Evolutionary conservation across 495 filamentous ascomycete species (phyloP), one percentile per base, ranked within the genome.

Genomic region (Tuber brumale): DNA sequence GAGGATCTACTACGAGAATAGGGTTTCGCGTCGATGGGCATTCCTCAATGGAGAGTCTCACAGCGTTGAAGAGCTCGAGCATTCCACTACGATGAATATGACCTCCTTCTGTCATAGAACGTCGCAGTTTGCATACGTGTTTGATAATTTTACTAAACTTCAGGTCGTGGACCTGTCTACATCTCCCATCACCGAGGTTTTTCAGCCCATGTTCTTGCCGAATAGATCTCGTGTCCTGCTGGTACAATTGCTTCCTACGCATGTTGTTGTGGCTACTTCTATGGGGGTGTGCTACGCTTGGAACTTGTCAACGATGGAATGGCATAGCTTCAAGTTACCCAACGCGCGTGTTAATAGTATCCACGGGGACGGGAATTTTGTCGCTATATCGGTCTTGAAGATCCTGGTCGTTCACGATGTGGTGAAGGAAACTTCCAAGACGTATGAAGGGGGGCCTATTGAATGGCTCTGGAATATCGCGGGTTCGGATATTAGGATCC

Each of bases 251-350:
- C 75, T 77, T 21, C 27, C 69, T 3, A 41, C 46, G n/a, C 44
- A 75, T 18, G 78, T 79, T 21, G 76, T 71, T 43, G 70, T 71
- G 12, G 19, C 45, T 10, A 66, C 73, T 8, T 51, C 39, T 5
- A 72, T 66, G 41, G 61, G 77, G 1, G 72, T 27, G 14, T 79
- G 73, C 41, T 77, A 80, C n/a, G 70, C 79, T 66, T 80, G 78
- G 78, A 48, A 79, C 23, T 46, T 80, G 37, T 66, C 76, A 35
- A 80, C 78, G 27, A 45, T 72, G 2, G 73, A 44, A 7, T 75
- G 72, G 7, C 78, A 80, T 51, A 72, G 27, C 39, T 72, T 80
- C 66, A 48, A 35, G 23, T 19, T 80, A n/a, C 70, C 66, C 27
- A 72, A 71, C 9, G 21, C 44, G 19, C 41, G 12, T 19, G 41